Base-by-base conservation (phyloP, 108 stramenopile genomes). In the Phaeodactylum tricornutum region DNA sequence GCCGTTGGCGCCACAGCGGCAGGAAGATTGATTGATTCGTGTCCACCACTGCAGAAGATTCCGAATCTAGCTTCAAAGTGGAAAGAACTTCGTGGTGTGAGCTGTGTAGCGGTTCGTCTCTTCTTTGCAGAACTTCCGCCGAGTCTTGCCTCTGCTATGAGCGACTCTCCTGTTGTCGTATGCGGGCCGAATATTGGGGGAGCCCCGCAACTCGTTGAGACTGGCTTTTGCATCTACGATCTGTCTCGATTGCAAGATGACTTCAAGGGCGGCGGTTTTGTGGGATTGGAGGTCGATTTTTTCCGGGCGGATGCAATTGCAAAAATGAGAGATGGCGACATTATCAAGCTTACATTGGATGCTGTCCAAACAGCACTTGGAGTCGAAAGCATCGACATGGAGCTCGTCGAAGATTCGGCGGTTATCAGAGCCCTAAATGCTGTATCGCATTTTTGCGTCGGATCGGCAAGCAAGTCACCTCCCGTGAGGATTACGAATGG, bases 221-320 rank as follows among this genome's bases (percentile, higher is more conserved):
- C 82, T 19, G 87, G 87, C 1, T 89, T 89, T 61, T 84, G 87
- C 34, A 67, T 89, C 32, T 89, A 89, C 47, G 87, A 89, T 56
- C 52, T 89, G 40, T 67, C 78, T 33, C 52, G 80, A 11, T 72
- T 89, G 60, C 87, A 89, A 8, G 77, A 80, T 52, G 65, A 80
- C 43, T 65, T 71, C 50, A 48, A 38, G 36, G 55, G 44, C 41
- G 65, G 62, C 11, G 29, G 17, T 15, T 27, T 48, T 6, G 17
- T 45, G 4, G 72, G 63, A 20, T 51, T 83, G n/a, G 87, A 89
- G 45, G 75, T 89, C 16, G 87, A 89, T 40, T 83, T 85, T 50
- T 89, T 75, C 47, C 75, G 87, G 8, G 87, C 87, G 12, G 70
- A 82, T 66, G 53, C 38, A 21, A 59, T 89, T 42, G 83, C 74